Evolutionary conservation across 257 asterid species (phyloP).

Genomic region (Nyctanthes arbortristis): DNA sequence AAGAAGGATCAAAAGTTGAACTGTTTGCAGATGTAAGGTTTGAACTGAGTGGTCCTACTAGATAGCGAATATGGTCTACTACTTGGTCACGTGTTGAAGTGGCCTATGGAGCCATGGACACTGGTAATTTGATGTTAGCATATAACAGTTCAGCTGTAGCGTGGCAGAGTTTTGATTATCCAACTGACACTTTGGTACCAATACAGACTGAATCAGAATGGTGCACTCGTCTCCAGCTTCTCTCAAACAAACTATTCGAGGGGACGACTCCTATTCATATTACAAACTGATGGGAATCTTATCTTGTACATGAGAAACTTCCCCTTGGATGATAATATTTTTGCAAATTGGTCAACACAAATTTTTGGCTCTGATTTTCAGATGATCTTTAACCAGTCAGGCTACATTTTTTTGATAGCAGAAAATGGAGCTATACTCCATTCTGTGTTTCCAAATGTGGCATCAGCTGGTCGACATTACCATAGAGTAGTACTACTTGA

Average conservation of each 20-base stretch:
- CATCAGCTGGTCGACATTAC: slow-evolving; percentile 1
- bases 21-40: slow-evolving; percentile 15
- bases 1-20: no score
- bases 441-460: neutral
- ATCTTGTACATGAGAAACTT: no score
- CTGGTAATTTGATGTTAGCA: slow-evolving; percentile 10
- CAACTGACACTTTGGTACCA: slow-evolving; percentile 15
- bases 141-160: neutral
- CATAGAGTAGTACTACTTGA: slow-evolving; percentile 25
- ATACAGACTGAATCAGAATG: neutral
- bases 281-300: no score
- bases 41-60: neutral
- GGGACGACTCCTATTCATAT: no score
- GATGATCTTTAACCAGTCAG: no score
- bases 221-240: neutral
- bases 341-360: no score
- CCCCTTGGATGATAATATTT: no score
- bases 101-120: slow-evolving; percentile 14
- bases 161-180: slow-evolving; percentile 16
- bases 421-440: neutral
- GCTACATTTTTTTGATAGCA: slow-evolving; percentile 15
- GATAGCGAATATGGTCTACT: neutral
- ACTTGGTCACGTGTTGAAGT: no score
- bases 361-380: no score
- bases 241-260: no score